Base-by-base conservation (phyloP, 1,284 basidiomycete species). In the Vanrija humicola region DNA sequence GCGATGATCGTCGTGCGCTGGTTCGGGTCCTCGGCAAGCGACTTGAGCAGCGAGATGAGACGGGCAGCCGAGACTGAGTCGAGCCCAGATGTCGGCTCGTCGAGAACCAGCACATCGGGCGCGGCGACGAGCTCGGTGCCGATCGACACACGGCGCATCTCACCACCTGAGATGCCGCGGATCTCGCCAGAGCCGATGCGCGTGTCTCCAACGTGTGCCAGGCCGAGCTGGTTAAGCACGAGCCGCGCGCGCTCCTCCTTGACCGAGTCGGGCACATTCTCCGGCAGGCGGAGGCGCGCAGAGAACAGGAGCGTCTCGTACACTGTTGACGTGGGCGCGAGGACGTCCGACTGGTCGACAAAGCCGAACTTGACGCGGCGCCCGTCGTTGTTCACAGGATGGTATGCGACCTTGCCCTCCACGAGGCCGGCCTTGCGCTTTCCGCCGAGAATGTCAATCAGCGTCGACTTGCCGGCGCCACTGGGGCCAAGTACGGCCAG, bases 401-500 rank as follows among this genome's bases (percentile, higher is more conserved):
- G 43, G 50, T 84, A 88, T 6, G 78, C 71, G 39, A 92, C 85
- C 5, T 73, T 75, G 18, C 73, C 75, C 43, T 64, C 52, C 0
- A 71, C 68, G 9, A 55, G 57, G 3, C 92, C 91, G 0, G 83
- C 79, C n/a, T 81, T 74, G 5, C 82, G 81, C 77, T 93, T 94
- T 2, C 86, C 85, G 0, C 89, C 88, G 8, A 94, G 80, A 29
- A 93, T 83, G 68, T 93, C 90, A 16, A 92, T 84, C 26, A 93
- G 79, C 0, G 90, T 90, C 0, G 87, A 89, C 73, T 91, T 91
- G 44, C 89, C 89, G 10, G 89, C 87, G 52, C 88, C 89, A 70
- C 86, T 90, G 1, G 91, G 90, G 0, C 91, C 91, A 5, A 95
- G 82, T 52, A 95, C 84, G 19, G 87, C 88, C 82, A 90, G 86